A percentile compares a stretch with the other conserved stretches of the same genome.
Conservation (phyloP, 2,329 filamentous ascomycete species). For the Ceratocystis destructans region DNA sequence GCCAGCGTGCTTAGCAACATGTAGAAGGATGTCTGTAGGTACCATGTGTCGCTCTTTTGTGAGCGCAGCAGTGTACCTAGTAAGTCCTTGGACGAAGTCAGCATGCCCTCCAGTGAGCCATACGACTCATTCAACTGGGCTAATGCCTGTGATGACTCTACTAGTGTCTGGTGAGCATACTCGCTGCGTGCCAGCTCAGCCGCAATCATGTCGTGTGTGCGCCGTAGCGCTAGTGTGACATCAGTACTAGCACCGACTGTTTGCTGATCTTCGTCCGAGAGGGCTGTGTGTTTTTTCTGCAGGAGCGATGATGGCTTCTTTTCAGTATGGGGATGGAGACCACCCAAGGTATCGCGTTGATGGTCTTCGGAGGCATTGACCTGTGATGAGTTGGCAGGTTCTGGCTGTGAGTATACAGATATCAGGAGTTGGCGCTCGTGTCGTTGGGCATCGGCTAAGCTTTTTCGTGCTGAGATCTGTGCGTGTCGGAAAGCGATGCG, state of each 20-base stretch:
- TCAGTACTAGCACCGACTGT: slow-evolving; percentile 63
- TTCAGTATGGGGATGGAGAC: slow-evolving; percentile 23
- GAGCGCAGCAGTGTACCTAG: slow-evolving; percentile 67
- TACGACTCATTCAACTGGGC: slow-evolving; percentile 70
- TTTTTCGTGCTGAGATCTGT: slow-evolving; percentile 63
- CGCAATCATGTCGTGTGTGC: slow-evolving; percentile 78
- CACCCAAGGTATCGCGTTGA: slow-evolving; percentile 17
- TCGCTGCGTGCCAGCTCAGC: slow-evolving; percentile 72
- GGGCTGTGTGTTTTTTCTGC: slow-evolving; percentile 26
- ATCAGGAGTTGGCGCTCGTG: slow-evolving; percentile 67
- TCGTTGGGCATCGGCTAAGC: slow-evolving; percentile 56
- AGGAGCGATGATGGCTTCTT: slow-evolving; percentile 19
- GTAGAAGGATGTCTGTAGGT: slow-evolving; percentile 80
- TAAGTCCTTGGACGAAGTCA: slow-evolving; percentile 60
- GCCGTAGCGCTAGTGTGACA: slow-evolving; percentile 68
- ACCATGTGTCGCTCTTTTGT: slow-evolving; percentile 97
- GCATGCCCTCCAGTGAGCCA: slow-evolving; percentile 59
- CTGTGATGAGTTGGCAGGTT: slow-evolving; percentile 23
- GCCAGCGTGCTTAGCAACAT: slow-evolving; percentile 60
- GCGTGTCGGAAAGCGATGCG: slow-evolving; percentile 66
- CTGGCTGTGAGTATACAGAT: slow-evolving; percentile 42
- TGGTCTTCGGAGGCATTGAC: slow-evolving; percentile 21
- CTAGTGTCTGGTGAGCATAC: slow-evolving; percentile 80
- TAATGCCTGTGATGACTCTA: slow-evolving; percentile 72
- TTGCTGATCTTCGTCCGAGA: slow-evolving; percentile 55